Evolutionary conservation across 2,329 filamentous ascomycete genomes (phyloP), one percentile per base, ranked within the genome.

Genomic region (Neonectria magnoliae): DNA sequence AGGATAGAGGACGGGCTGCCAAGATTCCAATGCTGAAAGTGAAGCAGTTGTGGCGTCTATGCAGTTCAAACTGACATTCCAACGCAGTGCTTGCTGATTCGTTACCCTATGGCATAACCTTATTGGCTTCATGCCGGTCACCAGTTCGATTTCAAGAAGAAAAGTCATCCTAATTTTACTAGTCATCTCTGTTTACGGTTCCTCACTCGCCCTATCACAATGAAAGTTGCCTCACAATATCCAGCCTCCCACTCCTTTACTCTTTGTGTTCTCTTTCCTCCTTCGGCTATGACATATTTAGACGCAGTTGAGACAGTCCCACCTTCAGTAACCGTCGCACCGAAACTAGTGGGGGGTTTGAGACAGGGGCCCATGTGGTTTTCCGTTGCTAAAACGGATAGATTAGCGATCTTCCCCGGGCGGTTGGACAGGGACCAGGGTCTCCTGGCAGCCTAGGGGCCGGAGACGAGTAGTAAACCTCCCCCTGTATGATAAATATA

Each of bases 401-500:
- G 16, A 41, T 45, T 44, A 53, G 57, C 36, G 25, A 60, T 52
- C 47, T 16, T 27, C 22, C n/a, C 38, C 44, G 20, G 22, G 55
- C 3, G n/a, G 55, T 25, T 57, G 42, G 1, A 33, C 14, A 45
- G 45, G 13, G 48, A 45, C 48, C 8, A n/a, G 57, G 57, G 36
- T 44, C 16, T 18, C 52, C 57, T 53, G 33, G 18, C n/a, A 36
- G 14, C 42, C 22, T 44, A 45, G 45, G 33, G 22, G 20, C 42
- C 42, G 45, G 45, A 58, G 20, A 42, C 22, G 33, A 44, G 57
- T 20, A 31, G 33, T 31, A 44, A 36, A 29, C 56, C 20, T 18
- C 5, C 47, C 57, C 57, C 47, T 50, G 29, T 42, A 20, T 11
- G 20, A 53, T 22, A 59, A 45, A 44, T 52, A 53, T 25, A 58